Conservation (phyloP, 2,329 filamentous ascomycete genomes). For the Aspergillus fructus region DNA sequence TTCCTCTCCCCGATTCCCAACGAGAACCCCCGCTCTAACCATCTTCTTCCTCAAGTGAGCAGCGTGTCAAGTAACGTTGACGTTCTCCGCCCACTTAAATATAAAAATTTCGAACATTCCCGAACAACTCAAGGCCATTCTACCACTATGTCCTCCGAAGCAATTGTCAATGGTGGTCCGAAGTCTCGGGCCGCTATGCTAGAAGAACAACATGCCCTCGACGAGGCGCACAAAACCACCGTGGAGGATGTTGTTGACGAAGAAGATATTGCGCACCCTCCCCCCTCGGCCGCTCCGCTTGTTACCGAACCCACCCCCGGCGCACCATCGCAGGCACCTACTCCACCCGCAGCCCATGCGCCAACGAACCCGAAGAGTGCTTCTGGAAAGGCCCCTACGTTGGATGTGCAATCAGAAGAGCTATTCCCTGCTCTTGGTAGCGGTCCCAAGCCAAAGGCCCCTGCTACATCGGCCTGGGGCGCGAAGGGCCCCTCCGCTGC, state of each 20-base stretch:
- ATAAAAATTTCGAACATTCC: not conserved
- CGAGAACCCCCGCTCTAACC: not conserved
- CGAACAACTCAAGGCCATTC: not conserved
- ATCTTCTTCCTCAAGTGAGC: not conserved
- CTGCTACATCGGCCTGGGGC: conserved; percentile 74
- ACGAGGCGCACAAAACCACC: conserved; percentile 61
- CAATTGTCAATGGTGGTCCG: conserved; percentile 33
- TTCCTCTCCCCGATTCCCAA: not conserved
- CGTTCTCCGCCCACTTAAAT: not conserved
- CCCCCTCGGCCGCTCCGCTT: conserved; percentile 46
- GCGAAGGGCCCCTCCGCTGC: conserved; percentile 54
- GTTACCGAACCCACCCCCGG: conserved; percentile 34
- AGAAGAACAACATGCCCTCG: conserved; percentile 53
- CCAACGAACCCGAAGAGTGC: conserved; percentile 42
- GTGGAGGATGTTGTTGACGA: conserved; percentile 82
- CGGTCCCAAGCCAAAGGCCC: conserved; percentile 61
- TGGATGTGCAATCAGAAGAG: conserved; percentile 87
- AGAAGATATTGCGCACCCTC: conserved; percentile 64
- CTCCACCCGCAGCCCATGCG: conserved; percentile 31
- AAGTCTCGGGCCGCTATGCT: conserved; percentile 55
- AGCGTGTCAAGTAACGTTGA: not conserved
- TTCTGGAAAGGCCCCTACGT: conserved; percentile 43
- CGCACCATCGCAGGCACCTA: conserved; percentile 21
- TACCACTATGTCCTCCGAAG: conserved; percentile 35
- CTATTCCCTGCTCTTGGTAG: conserved; percentile 88